These are phyloP conservation scores for Uncinocarpus reesii DNA, from an alignment of 2,329 filamentous ascomycete species.

Conservation along the genomic window DNA sequence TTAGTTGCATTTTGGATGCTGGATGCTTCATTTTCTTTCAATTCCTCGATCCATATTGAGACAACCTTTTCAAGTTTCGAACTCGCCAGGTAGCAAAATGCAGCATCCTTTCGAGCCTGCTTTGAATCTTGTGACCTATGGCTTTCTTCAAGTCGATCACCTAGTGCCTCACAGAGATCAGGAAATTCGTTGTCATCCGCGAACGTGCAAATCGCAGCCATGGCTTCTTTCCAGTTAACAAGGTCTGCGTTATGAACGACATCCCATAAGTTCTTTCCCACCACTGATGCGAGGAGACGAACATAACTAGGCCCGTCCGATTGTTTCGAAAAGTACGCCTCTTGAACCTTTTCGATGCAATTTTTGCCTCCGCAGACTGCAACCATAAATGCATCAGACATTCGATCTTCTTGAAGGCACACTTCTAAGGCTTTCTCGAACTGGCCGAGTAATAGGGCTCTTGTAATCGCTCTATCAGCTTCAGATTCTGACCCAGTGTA, in stretches of 20 bases:
- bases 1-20: constrained; percentile 57
- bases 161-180: constrained; percentile 87
- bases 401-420: constrained; percentile 74
- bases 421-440: constrained; percentile 85
- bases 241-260: constrained; percentile 93
- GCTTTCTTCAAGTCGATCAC: constrained; percentile 74
- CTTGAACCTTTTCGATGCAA: constrained; percentile 86
- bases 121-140: constrained; percentile 46
- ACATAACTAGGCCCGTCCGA: constrained; percentile 80
- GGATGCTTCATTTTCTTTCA: constrained; percentile 71
- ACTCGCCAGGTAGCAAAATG: constrained; percentile 91
- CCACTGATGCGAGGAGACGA: constrained; percentile 78
- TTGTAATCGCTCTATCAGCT: constrained; percentile 77
- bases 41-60: constrained; percentile 81
- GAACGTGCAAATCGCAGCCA: constrained; percentile 92
- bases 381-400: constrained; percentile 96
- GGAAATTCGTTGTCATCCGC: constrained; percentile 84
- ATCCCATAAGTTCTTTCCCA: constrained; percentile 96
- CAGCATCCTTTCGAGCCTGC: constrained; percentile 67
- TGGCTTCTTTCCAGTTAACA: constrained; percentile 89
- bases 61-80: constrained; percentile 98
- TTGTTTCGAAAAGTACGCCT: constrained; percentile 78
- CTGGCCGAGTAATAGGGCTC: constrained; percentile 75
- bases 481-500: constrained; percentile 73
- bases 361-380: constrained; percentile 92